These are phyloP conservation scores for Solioccasus polychromus DNA, from an alignment of 768 basidiomycete genomes.

Conservation along the genomic window DNA sequence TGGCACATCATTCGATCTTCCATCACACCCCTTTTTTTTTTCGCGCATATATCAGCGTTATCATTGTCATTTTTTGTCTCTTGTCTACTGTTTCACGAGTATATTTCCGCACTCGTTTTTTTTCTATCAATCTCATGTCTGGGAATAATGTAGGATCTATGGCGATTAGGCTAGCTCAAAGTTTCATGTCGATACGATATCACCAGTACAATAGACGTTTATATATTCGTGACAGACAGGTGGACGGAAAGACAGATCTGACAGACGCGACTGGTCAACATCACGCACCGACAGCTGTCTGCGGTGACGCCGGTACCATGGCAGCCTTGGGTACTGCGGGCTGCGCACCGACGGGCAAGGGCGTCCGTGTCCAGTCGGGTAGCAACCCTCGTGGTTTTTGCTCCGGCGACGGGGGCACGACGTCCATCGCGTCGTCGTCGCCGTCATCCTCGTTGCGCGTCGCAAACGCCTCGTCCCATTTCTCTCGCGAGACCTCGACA, in stretches of 20 bases:
- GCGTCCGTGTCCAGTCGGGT: constrained; percentile 79
- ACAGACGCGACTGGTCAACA: neutral
- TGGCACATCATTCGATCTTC: no score
- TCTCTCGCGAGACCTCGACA: constrained; percentile 75
- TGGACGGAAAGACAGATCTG: no score
- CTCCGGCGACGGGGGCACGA: constrained; percentile 17
- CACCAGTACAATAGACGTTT: constrained; percentile 8
- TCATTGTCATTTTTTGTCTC: neutral
- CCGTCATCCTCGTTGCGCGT: constrained; percentile 39
- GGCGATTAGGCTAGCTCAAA: constrained; percentile 7
- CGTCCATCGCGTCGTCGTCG: constrained; percentile 37
- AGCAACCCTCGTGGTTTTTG: constrained; percentile 45
- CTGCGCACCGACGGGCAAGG: constrained; percentile 64
- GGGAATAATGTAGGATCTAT: constrained; percentile 3
- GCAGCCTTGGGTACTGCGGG: constrained; percentile 25
- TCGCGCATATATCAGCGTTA: neutral
- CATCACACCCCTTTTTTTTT: neutral
- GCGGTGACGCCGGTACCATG: constrained; percentile 13
- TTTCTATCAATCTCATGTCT: neutral
- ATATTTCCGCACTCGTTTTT: neutral
- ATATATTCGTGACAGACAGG: no score
- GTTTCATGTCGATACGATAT: constrained; percentile 9
- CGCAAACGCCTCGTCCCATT: constrained; percentile 73
- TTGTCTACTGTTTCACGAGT: neutral
- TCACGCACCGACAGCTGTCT: constrained; percentile 36